phyloP scores from a whole-genome alignment of 352 stramenopile species.

The Pythium volutum region DNA sequence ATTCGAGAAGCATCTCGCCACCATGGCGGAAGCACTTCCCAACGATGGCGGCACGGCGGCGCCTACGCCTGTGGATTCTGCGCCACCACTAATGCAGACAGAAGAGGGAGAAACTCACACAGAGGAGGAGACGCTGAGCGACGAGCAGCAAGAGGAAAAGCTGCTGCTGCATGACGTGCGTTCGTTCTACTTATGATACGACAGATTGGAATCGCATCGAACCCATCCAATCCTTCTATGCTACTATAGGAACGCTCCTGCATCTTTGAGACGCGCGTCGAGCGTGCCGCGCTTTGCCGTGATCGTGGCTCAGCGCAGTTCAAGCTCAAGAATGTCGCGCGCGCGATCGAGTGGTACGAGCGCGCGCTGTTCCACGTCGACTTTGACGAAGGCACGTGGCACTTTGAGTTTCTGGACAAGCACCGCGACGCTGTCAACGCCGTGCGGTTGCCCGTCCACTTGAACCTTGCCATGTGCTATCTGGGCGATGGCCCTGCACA shows the following conservation, averaged over 20 bases:
- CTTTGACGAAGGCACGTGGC: slow-evolving; percentile 84
- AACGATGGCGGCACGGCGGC: neutral
- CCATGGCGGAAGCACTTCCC: neutral
- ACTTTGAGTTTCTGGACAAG: slow-evolving; percentile 80
- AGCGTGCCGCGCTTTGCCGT: slow-evolving; percentile 59
- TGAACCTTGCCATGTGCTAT: slow-evolving; percentile 81
- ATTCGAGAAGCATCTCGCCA: slow-evolving; percentile 5
- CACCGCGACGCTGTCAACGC: slow-evolving; percentile 71
- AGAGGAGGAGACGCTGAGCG: slow-evolving; percentile 8
- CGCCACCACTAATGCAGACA: neutral
- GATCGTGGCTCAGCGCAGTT: slow-evolving; percentile 61
- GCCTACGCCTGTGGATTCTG: neutral
- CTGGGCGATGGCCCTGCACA: slow-evolving; percentile 30
- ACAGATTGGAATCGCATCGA: neutral
- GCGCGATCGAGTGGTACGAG: slow-evolving; percentile 69
- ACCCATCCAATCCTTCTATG: neutral
- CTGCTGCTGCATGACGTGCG: slow-evolving; percentile 23
- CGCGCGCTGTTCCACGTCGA: slow-evolving; percentile 77
- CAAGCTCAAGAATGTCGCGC: slow-evolving; percentile 41
- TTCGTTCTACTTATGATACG: neutral
- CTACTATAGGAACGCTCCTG: slow-evolving; percentile 63
- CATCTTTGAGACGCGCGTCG: slow-evolving; percentile 82
- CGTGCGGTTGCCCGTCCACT: slow-evolving; percentile 68
- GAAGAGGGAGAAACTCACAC: neutral
- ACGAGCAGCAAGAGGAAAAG: slow-evolving; percentile 19